A percentile compares a stretch with the other conserved stretches of the same genome.
Conservation (phyloP, 495 filamentous ascomycete species). For the Penicillium psychrofluorescens region DNA sequence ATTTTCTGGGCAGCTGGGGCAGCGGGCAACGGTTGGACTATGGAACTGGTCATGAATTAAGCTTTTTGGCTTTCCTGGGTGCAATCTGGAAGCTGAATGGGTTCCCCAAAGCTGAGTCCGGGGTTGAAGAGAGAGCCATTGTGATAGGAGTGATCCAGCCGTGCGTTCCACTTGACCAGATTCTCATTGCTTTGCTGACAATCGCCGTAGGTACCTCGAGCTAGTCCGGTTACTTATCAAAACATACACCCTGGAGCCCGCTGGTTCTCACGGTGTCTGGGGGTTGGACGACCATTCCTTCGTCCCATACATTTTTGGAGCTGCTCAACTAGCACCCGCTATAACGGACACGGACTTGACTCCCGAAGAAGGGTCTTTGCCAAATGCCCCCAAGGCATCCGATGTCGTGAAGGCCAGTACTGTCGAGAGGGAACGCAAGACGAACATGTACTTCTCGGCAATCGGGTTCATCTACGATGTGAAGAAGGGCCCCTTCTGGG, state of each 20-base stretch:
- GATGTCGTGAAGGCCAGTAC: constrained; percentile 57
- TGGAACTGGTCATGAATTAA: constrained; percentile 92
- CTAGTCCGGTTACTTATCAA: constrained; percentile 78
- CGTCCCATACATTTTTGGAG: constrained; percentile 89
- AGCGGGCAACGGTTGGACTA: constrained; percentile 88
- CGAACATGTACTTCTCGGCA: constrained; percentile 96
- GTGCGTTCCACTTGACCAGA: constrained; percentile 34
- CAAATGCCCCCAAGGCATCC: constrained; percentile 60
- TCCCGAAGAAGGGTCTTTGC: constrained; percentile 68
- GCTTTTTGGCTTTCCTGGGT: constrained; percentile 85
- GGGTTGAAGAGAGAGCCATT: constrained; percentile 64
- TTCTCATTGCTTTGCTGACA: constrained; percentile 4
- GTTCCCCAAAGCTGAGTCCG: constrained; percentile 47
- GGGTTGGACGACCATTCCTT: constrained; percentile 98
- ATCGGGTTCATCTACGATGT: constrained; percentile 98
- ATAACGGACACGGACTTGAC: constrained; percentile 55
- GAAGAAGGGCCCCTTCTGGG: constrained; percentile 96
- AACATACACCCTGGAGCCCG: constrained; percentile 92
- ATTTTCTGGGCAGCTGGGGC: constrained; percentile 83
- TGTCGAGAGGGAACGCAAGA: constrained; percentile 60
- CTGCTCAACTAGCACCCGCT: constrained; percentile 74
- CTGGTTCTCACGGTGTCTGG: constrained; percentile 94
- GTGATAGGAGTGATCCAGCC: constrained; percentile 77
- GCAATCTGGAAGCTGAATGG: constrained; percentile 83
- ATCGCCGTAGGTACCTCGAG: constrained; percentile 58